Conservation (phyloP, 2,329 filamentous ascomycete genomes). For the Cercospora canescens region DNA sequence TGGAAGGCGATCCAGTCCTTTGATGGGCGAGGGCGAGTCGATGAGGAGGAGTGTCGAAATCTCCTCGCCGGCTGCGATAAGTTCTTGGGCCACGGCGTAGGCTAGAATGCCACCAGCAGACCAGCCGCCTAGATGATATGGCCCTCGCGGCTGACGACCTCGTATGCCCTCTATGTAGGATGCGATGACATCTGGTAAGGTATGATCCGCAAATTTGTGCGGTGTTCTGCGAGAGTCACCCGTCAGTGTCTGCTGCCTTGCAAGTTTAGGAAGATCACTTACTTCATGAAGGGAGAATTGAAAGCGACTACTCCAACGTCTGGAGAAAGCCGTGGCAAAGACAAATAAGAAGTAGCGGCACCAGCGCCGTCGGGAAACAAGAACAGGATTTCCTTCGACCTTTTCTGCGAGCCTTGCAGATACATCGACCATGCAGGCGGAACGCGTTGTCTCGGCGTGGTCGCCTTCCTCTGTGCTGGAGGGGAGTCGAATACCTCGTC, state of each 20-base stretch:
- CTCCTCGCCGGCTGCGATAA: slow-evolving; percentile 26
- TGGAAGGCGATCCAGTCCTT: slow-evolving; percentile 63
- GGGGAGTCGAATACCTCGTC: neutral
- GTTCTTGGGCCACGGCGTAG: slow-evolving; percentile 39
- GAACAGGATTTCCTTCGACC: slow-evolving; percentile 18
- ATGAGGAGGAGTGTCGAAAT: slow-evolving; percentile 33
- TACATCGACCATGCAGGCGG: slow-evolving; percentile 12
- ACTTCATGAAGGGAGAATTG: slow-evolving; percentile 24
- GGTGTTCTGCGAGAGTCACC: slow-evolving; percentile 25
- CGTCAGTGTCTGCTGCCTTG: neutral
- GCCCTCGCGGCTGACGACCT: slow-evolving; percentile 48
- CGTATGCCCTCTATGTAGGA: slow-evolving; percentile 40
- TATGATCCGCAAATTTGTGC: slow-evolving; percentile 14
- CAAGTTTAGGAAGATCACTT: neutral
- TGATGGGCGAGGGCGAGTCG: slow-evolving; percentile 33
- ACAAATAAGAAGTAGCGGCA: slow-evolving; percentile 48
- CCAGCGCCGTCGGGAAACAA: slow-evolving; percentile 50
- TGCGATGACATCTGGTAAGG: slow-evolving; percentile 1
- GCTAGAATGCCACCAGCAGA: slow-evolving; percentile 73
- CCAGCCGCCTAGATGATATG: slow-evolving; percentile 71
- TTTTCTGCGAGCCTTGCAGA: slow-evolving; percentile 23
- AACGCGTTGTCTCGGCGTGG: neutral
- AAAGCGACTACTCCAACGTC: slow-evolving; percentile 27
- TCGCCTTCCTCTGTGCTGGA: neutral
- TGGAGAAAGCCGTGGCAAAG: slow-evolving; percentile 42